phyloP scores from a whole-genome alignment of 768 basidiomycete species.

The Pisolithus marmoratus region DNA sequence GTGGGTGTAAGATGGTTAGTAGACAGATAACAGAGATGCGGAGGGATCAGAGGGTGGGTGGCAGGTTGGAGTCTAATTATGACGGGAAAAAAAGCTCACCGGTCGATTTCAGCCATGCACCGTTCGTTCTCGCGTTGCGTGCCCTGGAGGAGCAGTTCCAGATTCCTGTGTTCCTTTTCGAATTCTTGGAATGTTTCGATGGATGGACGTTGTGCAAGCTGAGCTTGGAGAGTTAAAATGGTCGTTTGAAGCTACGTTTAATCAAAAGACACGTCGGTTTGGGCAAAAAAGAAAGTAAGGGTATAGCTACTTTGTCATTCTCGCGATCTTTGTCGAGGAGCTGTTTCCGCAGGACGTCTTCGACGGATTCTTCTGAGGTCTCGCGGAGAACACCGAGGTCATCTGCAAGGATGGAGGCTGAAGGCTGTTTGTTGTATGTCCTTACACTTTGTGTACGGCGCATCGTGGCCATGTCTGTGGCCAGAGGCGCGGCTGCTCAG shows the following conservation, averaged over 20 bases:
- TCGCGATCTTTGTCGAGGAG: constrained; percentile 65
- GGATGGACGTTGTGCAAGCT: constrained; percentile 63
- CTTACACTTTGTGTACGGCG: constrained; percentile 62
- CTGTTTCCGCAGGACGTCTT: constrained; percentile 58
- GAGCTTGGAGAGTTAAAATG: constrained; percentile 56
- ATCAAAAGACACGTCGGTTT: neutral
- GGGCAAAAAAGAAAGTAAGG: neutral
- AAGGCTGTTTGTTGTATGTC: constrained; percentile 43
- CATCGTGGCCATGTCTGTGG: constrained; percentile 29
- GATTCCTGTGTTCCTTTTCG: constrained; percentile 66
- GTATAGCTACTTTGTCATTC: constrained; percentile 52
- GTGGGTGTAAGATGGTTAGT: neutral
- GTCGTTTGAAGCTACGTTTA: constrained; percentile 51
- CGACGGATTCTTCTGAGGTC: constrained; percentile 44
- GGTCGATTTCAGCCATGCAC: constrained; percentile 75
- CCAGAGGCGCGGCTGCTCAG: neutral
- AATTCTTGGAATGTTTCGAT: constrained; percentile 59
- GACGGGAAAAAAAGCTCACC: constrained; percentile 33
- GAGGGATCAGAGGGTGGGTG: no score
- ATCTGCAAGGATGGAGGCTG: constrained; percentile 39
- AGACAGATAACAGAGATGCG: no score
- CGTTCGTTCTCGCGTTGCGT: constrained; percentile 84
- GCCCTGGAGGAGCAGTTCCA: constrained; percentile 71
- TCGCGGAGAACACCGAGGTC: constrained; percentile 61
- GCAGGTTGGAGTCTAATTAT: no score